A percentile compares a stretch with the other conserved stretches of the same genome.
These are phyloP conservation scores for Exophiala viscosa DNA, from an alignment of 2,329 filamentous ascomycete genomes.

Conservation along the genomic window DNA sequence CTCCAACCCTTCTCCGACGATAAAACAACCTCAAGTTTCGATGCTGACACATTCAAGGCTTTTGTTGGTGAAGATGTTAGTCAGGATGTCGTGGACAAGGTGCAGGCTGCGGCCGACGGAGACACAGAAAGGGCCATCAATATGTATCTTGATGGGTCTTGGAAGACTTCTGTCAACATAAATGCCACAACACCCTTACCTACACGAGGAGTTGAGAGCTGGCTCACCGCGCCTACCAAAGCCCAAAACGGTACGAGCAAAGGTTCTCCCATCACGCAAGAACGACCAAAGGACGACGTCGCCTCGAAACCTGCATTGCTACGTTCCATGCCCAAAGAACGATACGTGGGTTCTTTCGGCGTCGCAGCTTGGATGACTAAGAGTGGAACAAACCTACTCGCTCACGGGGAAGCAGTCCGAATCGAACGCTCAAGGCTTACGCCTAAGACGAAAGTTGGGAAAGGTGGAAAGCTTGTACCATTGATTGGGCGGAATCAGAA, in stretches of 20 bases:
- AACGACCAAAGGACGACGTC: not conserved
- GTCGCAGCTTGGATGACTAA: slow-evolving; percentile 88
- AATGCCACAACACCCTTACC: slow-evolving; percentile 2
- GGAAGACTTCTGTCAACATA: slow-evolving; percentile 38
- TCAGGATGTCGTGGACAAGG: slow-evolving; percentile 41
- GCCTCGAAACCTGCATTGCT: slow-evolving; percentile 26
- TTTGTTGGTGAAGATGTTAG: slow-evolving; percentile 55
- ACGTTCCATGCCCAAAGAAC: slow-evolving; percentile 50
- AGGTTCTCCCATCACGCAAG: too few relatives aligned
- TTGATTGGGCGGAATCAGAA: slow-evolving; percentile 55
- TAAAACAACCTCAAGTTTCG: slow-evolving; percentile 42
- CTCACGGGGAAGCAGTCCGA: slow-evolving; percentile 74
- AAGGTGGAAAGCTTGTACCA: slow-evolving; percentile 40
- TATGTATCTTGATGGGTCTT: slow-evolving; percentile 62
- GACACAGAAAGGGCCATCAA: slow-evolving; percentile 61
- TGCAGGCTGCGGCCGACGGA: slow-evolving; percentile 50
- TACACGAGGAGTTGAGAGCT: slow-evolving; percentile 13
- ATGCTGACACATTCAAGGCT: slow-evolving; percentile 53
- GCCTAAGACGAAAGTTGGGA: slow-evolving; percentile 49
- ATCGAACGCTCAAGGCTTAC: slow-evolving; percentile 83
- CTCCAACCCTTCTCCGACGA: slow-evolving; percentile 6
- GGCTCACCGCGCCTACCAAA: slow-evolving; percentile 9
- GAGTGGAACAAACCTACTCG: slow-evolving; percentile 71
- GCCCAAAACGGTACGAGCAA: not conserved
- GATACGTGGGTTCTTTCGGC: slow-evolving; percentile 90